phyloP scores from a whole-genome alignment of 176 grass and related monocot species.

The Thinopyrum elongatum region DNA sequence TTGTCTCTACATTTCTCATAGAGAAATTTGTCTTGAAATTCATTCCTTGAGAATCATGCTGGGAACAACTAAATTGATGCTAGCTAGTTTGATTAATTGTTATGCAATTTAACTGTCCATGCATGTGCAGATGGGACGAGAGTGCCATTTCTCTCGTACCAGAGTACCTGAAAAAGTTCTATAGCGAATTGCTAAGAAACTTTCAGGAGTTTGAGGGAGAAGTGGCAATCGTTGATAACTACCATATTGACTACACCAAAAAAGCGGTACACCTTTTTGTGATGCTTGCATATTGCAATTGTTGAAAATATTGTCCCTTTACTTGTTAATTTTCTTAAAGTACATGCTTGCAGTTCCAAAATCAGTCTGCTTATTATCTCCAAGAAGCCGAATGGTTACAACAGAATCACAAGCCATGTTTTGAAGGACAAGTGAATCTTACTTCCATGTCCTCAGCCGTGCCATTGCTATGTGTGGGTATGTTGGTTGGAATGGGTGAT shows the following conservation, averaged over 20 bases:
- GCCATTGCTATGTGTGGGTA: background rate
- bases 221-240: background rate
- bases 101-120: too few species aligned
- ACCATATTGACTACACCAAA: background rate
- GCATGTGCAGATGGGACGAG: constrained; percentile 9
- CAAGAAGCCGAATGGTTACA: background rate
- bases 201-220: constrained; percentile 8
- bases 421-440: background rate
- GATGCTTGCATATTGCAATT: too few species aligned
- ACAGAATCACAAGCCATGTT: background rate
- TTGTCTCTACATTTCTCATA: too few species aligned
- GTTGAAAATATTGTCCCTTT: too few species aligned
- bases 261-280: background rate
- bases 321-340: too few species aligned
- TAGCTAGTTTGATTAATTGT: background rate
- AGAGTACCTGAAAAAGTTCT: constrained; percentile 5
- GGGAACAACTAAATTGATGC: too few species aligned
- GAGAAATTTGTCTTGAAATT: too few species aligned
- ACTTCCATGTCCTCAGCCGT: background rate
- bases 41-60: too few species aligned
- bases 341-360: background rate
- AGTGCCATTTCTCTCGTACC: too few species aligned
- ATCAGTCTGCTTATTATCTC: background rate
- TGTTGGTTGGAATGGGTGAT: background rate
- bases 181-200: background rate